Conservation (phyloP, 2,329 filamentous ascomycete species). For the Cladophialophora psammophila region DNA sequence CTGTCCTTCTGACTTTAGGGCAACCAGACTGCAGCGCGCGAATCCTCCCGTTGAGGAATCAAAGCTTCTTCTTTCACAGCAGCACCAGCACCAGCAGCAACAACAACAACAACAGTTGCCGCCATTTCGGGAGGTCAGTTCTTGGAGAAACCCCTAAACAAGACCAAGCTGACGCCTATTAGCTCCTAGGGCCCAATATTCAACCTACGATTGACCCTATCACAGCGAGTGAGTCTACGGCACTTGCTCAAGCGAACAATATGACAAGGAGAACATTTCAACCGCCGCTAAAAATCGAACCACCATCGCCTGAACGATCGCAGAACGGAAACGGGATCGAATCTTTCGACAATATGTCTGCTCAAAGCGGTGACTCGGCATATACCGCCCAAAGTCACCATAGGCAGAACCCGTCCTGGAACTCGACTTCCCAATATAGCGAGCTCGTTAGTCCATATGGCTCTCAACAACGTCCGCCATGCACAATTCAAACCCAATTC, state of each 20-base stretch:
- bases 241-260: slow-evolving; percentile 9
- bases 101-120: slow-evolving; percentile 29
- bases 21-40: slow-evolving; percentile 20
- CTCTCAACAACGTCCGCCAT: slow-evolving; percentile 22
- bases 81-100: slow-evolving; percentile 32
- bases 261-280: slow-evolving; percentile 31
- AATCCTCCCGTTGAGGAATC: slow-evolving; percentile 14
- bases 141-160: not conserved
- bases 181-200: slow-evolving; percentile 15
- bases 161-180: slow-evolving; percentile 4
- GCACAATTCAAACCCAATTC: slow-evolving; percentile 23
- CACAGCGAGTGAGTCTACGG: not conserved
- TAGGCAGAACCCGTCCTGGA: slow-evolving; percentile 33
- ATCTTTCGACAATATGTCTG: slow-evolving; percentile 32
- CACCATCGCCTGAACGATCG: slow-evolving; percentile 29
- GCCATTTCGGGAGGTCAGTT: slow-evolving; percentile 32
- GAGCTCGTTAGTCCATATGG: slow-evolving; percentile 28
- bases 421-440: slow-evolving; percentile 24
- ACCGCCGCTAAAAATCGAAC: slow-evolving; percentile 26
- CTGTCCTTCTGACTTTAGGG: slow-evolving; percentile 30
- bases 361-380: slow-evolving; percentile 29
- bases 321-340: slow-evolving; percentile 29
- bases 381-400: slow-evolving; percentile 27
- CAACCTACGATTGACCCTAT: slow-evolving; percentile 9
- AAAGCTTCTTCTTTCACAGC: slow-evolving; percentile 19